Percentiles rank a stretch among this genome's conserved stretches.
These are phyloP conservation scores for Tricholoma hemisulphureum DNA, from an alignment of 768 basidiomycete species.

Conservation along the genomic window DNA sequence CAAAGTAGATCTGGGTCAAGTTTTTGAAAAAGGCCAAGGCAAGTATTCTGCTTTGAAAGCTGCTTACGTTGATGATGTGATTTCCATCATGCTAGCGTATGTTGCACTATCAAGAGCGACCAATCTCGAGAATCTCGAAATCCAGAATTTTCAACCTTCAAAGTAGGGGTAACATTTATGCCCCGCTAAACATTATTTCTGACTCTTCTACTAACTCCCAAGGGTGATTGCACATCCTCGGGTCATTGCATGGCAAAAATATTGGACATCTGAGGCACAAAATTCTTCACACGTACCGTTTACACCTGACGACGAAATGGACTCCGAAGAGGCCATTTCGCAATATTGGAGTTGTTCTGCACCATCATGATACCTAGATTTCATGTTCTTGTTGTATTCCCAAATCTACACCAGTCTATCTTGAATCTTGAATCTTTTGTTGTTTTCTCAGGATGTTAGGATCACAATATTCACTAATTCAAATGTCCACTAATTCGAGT, in stretches of 20 bases:
- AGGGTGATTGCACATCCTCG: slow-evolving; percentile 60
- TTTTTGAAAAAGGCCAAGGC: slow-evolving; percentile 82
- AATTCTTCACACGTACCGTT: slow-evolving; percentile 11
- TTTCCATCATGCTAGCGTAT: slow-evolving; percentile 44
- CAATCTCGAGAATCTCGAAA: slow-evolving; percentile 58
- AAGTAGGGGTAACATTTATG: slow-evolving; percentile 40
- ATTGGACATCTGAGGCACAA: slow-evolving; percentile 29
- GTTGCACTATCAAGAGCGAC: slow-evolving; percentile 72
- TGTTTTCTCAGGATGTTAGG: neutral
- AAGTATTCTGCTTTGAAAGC: slow-evolving; percentile 3
- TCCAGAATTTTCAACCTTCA: slow-evolving; percentile 56
- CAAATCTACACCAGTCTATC: neutral
- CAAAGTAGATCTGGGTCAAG: slow-evolving; percentile 68
- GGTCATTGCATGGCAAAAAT: slow-evolving; percentile 52
- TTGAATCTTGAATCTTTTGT: neutral
- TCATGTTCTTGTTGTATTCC: neutral
- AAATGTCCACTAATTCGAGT: neutral
- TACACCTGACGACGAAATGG: slow-evolving; percentile 15
- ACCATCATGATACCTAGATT: neutral
- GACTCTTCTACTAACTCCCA: neutral
- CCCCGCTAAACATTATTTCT: neutral
- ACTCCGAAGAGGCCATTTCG: slow-evolving; percentile 21
- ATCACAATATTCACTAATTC: neutral
- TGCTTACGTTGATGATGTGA: neutral
- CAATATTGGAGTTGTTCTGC: slow-evolving; percentile 9